Evolutionary conservation across 768 basidiomycete genomes (phyloP).

Genomic region (Coprinopsis sp.): DNA sequence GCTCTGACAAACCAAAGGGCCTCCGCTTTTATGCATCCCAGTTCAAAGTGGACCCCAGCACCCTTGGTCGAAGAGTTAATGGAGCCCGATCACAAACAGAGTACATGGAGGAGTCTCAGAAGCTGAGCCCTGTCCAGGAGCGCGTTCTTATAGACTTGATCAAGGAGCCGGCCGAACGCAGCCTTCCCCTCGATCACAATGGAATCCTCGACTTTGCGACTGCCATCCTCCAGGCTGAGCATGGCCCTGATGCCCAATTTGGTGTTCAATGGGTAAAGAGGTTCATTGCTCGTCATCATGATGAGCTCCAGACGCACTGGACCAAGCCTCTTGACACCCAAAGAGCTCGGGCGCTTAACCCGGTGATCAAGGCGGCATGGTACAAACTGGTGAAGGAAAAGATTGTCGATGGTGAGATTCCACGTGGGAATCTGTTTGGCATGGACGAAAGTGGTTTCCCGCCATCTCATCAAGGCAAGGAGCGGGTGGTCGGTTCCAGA

Average conservation of each 20-base stretch:
- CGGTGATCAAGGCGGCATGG: slow-evolving; percentile 25
- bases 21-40: no score
- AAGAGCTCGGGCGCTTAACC: slow-evolving; percentile 26
- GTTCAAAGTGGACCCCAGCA: no score
- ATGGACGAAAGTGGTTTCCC: slow-evolving; percentile 34
- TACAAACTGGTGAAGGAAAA: slow-evolving; percentile 24
- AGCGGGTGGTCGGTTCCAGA: slow-evolving; percentile 21
- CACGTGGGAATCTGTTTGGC: slow-evolving; percentile 22
- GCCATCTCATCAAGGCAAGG: slow-evolving; percentile 12
- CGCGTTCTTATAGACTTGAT: slow-evolving; percentile 2
- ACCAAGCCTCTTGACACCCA: slow-evolving; percentile 27
- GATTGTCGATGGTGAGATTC: slow-evolving; percentile 20
- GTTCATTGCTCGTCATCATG: slow-evolving; percentile 23
- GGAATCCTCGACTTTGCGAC: background rate
- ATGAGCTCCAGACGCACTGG: slow-evolving; percentile 27
- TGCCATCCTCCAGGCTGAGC: background rate
- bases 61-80: no score
- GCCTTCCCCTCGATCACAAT: background rate
- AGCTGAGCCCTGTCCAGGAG: slow-evolving; percentile 5
- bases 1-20: no score
- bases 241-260: background rate
- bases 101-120: no score
- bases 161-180: slow-evolving; percentile 3
- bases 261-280: slow-evolving; percentile 9
- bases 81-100: no score